These are phyloP conservation scores for Leptodermis oblonga DNA, from an alignment of 257 asterid genomes.

Conservation along the genomic window DNA sequence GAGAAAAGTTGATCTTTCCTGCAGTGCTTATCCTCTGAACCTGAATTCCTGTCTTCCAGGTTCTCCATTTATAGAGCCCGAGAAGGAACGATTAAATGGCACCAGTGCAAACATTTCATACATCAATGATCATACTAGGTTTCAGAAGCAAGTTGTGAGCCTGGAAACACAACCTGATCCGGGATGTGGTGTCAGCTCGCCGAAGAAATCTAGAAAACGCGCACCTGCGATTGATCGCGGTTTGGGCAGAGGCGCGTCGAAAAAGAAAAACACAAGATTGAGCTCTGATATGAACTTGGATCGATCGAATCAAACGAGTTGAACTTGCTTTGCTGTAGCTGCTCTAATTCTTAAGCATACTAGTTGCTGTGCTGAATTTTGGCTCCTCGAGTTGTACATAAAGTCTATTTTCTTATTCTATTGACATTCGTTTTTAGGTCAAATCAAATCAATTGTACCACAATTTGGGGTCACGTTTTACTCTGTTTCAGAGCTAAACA, in stretches of 20 bases:
- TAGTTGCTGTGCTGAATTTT: neutral
- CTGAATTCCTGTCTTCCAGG: constrained; percentile 42
- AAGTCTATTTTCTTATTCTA: neutral
- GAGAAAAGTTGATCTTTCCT: constrained; percentile 20
- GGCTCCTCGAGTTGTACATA: neutral
- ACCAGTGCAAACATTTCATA: constrained; percentile 12
- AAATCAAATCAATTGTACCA: too few relatives aligned
- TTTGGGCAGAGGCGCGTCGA: constrained; percentile 14
- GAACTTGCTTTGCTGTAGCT: constrained; percentile 15
- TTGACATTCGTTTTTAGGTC: too few relatives aligned
- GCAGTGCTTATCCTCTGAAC: constrained; percentile 28
- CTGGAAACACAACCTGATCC: constrained; percentile 14
- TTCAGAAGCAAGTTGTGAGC: constrained; percentile 24
- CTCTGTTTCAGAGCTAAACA: too few relatives aligned
- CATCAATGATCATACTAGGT: constrained; percentile 3
- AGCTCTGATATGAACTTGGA: constrained; percentile 25
- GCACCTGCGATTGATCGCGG: constrained; percentile 23
- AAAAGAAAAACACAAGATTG: constrained; percentile 22
- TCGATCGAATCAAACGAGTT: constrained; percentile 16
- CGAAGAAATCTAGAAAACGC: constrained; percentile 45
- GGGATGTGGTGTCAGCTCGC: constrained; percentile 11
- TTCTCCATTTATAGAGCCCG: constrained; percentile 34
- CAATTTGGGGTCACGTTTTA: too few relatives aligned
- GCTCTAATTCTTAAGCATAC: neutral
- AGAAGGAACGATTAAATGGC: constrained; percentile 17